A percentile compares a stretch with the other conserved stretches of the same genome.
Evolutionary conservation across 768 basidiomycete species (phyloP).

Genomic region (Erythrobasidium yunnanense): DNA sequence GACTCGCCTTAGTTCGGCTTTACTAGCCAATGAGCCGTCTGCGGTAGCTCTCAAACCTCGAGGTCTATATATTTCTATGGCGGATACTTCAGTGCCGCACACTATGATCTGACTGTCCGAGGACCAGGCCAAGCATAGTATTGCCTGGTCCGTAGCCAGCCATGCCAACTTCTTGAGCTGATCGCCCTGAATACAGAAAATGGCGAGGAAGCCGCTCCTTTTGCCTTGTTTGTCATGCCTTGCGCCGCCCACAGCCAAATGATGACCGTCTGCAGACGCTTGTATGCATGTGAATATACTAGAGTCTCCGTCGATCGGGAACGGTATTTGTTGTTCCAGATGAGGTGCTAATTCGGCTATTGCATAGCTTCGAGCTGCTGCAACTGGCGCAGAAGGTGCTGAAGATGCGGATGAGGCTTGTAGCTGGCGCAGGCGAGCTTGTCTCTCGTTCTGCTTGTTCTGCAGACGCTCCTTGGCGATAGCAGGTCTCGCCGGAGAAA

Average conservation of each 20-base stretch:
- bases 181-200: background rate
- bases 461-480: background rate
- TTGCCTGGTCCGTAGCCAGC: background rate
- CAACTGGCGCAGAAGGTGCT: too few species aligned
- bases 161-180: background rate
- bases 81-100: background rate
- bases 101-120: background rate
- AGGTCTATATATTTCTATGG: background rate
- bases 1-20: background rate
- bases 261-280: background rate
- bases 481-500: background rate
- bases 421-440: too few species aligned
- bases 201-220: background rate
- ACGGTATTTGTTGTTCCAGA: background rate
- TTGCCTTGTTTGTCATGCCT: background rate
- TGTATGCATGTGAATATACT: background rate
- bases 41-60: background rate
- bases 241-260: background rate
- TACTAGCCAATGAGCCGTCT: background rate
- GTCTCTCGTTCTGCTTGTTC: background rate
- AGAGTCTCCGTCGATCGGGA: background rate
- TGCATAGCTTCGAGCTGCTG: too few species aligned
- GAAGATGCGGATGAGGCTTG: too few species aligned
- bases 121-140: background rate
- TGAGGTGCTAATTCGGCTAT: background rate